Base-by-base conservation (phyloP, 2,329 filamentous ascomycete genomes). In the Colletotrichum liriopes region DNA sequence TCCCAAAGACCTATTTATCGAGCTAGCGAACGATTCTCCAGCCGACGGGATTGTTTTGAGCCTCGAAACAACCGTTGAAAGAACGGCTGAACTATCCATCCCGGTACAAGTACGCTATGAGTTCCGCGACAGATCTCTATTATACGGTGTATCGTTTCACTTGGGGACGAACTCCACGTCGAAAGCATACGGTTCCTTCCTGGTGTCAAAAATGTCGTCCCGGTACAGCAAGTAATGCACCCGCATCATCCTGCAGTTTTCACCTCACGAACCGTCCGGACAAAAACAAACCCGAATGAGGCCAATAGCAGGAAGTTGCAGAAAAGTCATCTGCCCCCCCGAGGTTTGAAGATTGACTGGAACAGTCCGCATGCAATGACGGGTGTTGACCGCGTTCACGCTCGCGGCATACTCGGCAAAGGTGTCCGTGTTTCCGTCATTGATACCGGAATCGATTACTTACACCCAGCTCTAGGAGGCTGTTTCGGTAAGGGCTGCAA, bases 401-500 rank as follows among this genome's bases (percentile, higher is more conserved):
- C 41, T 12, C 65, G 45, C 35, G 69, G 72, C 14, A 56, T 65
- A 11, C 16, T 58, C 0, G 72, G 68, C 18, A 47, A 65, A 20
- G 72, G 69, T 9, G 16, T 72, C 7, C 65, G 56, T n/a, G 37
- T 74, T 16, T 59, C 64, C 7, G 37, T 74, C n/a, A 65, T 74
- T 23, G 72, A 74, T 23, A 61, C 56, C 18, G 72, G 68, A 32
- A 51, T 73, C 65, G 59, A 71, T 54, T 65, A 59, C 23, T 60
- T 32, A 16, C 71, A 71, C n/a, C 61, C 67, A 5, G 60, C 71
- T 5, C 12, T 73, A 1, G 71, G 61, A 1, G 67, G 71, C 2
- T 60, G 71, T 18, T 73, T 73, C 7, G 71, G 71, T 2, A 29
- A 71, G 49, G 61, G 67, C 2, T 71, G 60, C 54, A 80, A 59